These are phyloP conservation scores for Toxicodendron radicans DNA, from an alignment of 345 rosid species.

Conservation along the genomic window DNA sequence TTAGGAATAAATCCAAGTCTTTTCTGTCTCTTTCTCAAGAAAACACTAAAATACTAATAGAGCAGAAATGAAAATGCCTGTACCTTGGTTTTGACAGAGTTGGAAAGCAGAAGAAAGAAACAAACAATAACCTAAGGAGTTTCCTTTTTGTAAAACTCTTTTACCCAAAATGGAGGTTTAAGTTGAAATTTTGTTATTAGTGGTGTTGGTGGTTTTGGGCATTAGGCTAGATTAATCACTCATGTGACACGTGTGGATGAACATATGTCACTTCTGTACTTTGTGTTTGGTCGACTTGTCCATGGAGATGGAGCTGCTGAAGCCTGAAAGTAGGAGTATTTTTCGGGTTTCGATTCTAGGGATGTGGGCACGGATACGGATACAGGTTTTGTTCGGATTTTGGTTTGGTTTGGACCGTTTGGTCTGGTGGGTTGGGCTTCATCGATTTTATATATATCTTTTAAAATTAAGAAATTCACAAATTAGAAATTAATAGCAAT, in stretches of 20 bases:
- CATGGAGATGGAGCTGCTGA: background rate
- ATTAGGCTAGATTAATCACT: background rate
- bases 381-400: no score
- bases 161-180: background rate
- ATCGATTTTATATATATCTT: no score
- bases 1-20: background rate
- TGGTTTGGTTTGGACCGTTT: background rate
- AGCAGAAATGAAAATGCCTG: background rate
- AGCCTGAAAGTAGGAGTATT: background rate
- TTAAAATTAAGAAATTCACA: no score
- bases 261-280: background rate
- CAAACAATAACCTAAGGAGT: background rate
- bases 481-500: no score
- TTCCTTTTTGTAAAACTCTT: background rate
- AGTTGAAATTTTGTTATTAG: background rate
- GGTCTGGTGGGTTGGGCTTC: no score
- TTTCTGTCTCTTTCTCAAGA: background rate
- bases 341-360: background rate
- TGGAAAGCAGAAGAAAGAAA: background rate
- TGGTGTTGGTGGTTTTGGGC: background rate
- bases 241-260: background rate
- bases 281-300: background rate
- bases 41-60: background rate
- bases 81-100: conserved; percentile 1
- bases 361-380: no score